Conservation (phyloP, 1,139 yeast species). For the Geotrichum europaeum region DNA sequence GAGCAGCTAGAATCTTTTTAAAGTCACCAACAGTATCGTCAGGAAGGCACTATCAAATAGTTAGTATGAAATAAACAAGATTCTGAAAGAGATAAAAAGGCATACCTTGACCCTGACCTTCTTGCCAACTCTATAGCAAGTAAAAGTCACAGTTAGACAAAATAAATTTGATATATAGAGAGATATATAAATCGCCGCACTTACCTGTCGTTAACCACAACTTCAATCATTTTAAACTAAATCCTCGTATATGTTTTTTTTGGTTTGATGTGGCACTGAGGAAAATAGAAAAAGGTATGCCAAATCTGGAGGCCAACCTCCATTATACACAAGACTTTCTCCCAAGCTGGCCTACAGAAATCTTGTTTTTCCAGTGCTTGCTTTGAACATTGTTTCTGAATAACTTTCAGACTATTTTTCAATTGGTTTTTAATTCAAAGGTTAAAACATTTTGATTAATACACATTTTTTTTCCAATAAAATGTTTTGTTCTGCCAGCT, state of each 20-base stretch:
- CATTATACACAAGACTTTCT: background rate
- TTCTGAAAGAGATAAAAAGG: background rate
- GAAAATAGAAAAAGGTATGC: background rate
- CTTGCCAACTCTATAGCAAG: conserved; percentile 60
- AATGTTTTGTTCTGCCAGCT: no score
- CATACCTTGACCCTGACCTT: conserved; percentile 66
- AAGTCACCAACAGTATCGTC: conserved; percentile 90
- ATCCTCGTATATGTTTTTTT: background rate
- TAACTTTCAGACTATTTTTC: background rate
- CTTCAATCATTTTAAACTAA: conserved; percentile 36
- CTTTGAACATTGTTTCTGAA: background rate
- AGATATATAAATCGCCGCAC: conserved; percentile 16
- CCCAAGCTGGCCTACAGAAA: background rate
- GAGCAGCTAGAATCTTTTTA: conserved; percentile 75
- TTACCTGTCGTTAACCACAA: conserved; percentile 38
- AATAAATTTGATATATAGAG: background rate
- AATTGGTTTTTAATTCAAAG: no score
- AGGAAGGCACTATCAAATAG: conserved; percentile 48
- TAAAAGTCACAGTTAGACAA: background rate
- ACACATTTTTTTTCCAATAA: no score
- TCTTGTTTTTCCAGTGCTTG: background rate
- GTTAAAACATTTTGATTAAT: no score
- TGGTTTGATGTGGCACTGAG: background rate
- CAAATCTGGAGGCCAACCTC: background rate
- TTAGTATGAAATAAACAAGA: background rate